Evolutionary conservation across 768 basidiomycete genomes (phyloP), one percentile per base, ranked within the genome.

Genomic region (Pisolithus sp.): DNA sequence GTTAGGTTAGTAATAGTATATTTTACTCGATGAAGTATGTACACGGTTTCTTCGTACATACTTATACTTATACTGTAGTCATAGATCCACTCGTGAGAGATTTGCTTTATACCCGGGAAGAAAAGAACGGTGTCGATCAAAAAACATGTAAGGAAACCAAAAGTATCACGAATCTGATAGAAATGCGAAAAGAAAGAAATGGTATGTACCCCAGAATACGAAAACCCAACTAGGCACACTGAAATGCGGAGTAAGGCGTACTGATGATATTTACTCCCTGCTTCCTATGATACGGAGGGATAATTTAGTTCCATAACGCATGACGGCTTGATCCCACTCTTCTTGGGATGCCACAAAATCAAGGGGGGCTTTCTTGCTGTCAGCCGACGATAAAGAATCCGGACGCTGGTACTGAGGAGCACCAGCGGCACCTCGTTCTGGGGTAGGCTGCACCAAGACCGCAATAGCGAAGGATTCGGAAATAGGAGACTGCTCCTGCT

Each of bases 301-400:
- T 18, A 88, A 70, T 63, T 85, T 88, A 51, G 64, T 66, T 4
- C 74, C 68, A 50, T 73, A 67, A 26, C 69, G 63, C 9, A 73
- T 61, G 28, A 75, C 66, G 6, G 78, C 72, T 9, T 72, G 67
- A 52, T 76, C 72, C 86, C 86, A 88, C 44, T 85, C 80, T n/a
- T 67, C 69, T 53, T 84, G 77, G 12, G 74, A 75, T 8, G 72
- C 65, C 41, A 87, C 71, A 54, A 76, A 73, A 49, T 75, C 70
- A 61, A 79, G 63, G 39, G 67, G 48, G 10, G 63, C 37, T 5
- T 56, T 44, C 49, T 57, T 58, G 45, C 40, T 1, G n/a, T 7
- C 41, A 9, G 36, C 65, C 48, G 72, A 61, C 10, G 74, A 70
- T 37, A 71, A 58, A 24, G 70, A 71, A 46, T 51, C 64, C 20